Evolutionary conservation across 2,329 filamentous ascomycete genomes (phyloP), one percentile per base, ranked within the genome.

Genomic region (Pyrenophora teres): DNA sequence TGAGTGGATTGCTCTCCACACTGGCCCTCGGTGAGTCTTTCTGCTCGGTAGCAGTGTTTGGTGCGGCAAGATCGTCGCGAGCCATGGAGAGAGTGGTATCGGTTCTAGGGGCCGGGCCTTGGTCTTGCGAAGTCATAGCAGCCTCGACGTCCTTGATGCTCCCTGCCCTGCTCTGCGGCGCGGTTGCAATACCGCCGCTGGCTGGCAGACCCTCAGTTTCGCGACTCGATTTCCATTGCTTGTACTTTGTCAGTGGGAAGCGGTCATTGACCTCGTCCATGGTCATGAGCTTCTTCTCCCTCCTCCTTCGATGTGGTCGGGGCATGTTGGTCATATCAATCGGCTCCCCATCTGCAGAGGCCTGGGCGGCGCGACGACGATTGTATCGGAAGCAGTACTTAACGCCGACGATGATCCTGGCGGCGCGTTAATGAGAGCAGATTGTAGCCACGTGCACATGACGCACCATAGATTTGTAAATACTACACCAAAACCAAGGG

Each of bases 321-420:
- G 91, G 90, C 83, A 97, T 92, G 50, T 87, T 83, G 52, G 92
- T 84, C 59, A 99, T 80, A 57, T 92, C 92, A 68, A 99, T 95
- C 13, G 89, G 90, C 57, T 97, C 92, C 55, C 76, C 77, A 62
- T 92, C 89, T 60, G 89, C 78, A 76, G 83, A 78, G 64, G 90
- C 86, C 67, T 91, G 78, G 55, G 87, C 86, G 44, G 94, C 88
- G 70, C 95, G 95, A 52, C 94, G 88, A 63, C 94, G 92, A 75
- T 97, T 97, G 75, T 99, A 97, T 65, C 94, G 85, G 77, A 99
- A 99, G 78, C 94, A 99, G 76, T 99, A 99, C 78, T 99, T 99
- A 56, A 99, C 94, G 63, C 94, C 94, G 55, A 99, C 94, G 65
- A 99, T 99, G 68, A 99, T 99, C 94, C 94, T 99, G 55, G 15